Base-by-base conservation (phyloP, 345 rosid genomes). In the Corchorus olitorius region DNA sequence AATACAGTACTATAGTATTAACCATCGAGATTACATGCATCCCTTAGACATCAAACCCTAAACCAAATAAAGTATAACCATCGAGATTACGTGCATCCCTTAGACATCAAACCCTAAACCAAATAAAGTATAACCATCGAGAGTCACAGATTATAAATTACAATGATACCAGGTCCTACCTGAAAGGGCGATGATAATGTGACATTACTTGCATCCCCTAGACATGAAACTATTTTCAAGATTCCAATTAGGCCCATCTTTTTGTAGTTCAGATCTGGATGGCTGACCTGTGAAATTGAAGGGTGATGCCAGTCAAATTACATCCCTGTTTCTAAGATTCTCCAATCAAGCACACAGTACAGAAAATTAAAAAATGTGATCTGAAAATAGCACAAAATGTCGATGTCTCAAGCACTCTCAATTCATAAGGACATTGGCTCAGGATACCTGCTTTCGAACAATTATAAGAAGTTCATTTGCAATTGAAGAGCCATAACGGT, bases 231-330 rank as follows among this genome's bases (percentile, higher is more conserved):
- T 63, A 91, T 86, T 84, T 89, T 89, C 72, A 93, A 82, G 65
- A 83, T 86, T 73, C 98, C 98, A 66, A 91, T 89, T 75, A 91
- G 65, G 7, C 98, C 98, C 93, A 93, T 93, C 88, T 82, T 91
- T 87, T 89, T 90, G 90, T 90, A 93, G 83, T 86, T 90, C 78
- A 91, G 62, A 70, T 90, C 92, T 15, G 91, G 83, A 84, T 93
- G 98, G 83, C 80, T 87, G 58, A 91, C 87, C 98, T 93, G 84
- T 48, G 76, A 70, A 74, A 72, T 45, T 12, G 60, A 71, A 68
- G 54, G 61, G 46, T 72, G 59, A 6, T 22, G 41, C 16, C 52
- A 73, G 54, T 60, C 34, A 72, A 39, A 66, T 9, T 11, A 55
- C 56, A 22, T 58, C 22, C 17, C 45, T 11, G 4, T 60, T 34